Conservation (phyloP, 495 filamentous ascomycete species). For the Xanthoparmelia taractica region DNA sequence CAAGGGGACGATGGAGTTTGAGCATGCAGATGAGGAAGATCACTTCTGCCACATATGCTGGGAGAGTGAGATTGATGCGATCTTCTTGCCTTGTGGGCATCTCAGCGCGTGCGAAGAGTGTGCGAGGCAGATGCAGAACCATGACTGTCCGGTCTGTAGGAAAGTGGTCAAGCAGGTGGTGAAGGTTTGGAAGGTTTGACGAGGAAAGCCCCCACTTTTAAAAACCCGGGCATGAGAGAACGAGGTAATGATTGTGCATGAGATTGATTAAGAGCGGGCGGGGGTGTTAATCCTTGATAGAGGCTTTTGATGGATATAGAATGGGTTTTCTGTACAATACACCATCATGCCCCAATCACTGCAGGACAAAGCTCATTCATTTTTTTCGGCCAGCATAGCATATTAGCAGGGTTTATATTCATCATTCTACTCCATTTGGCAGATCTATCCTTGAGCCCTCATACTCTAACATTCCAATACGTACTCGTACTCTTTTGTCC, state of each 20-base stretch:
- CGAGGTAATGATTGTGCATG: not conserved
- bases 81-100: constrained; percentile 61
- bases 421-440: not conserved
- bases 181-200: constrained; percentile 45
- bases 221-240: not conserved
- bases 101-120: constrained; percentile 57
- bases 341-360: not conserved
- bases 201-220: not conserved
- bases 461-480: not conserved
- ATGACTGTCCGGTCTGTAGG: constrained; percentile 57
- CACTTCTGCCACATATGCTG: constrained; percentile 59
- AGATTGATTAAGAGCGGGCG: constrained; percentile 1
- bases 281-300: not conserved
- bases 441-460: not conserved
- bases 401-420: not conserved
- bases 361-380: not conserved
- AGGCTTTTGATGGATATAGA: constrained; percentile 1
- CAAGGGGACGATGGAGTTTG: constrained; percentile 55
- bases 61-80: constrained; percentile 52
- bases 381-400: not conserved
- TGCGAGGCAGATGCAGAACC: constrained; percentile 54
- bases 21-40: constrained; percentile 56
- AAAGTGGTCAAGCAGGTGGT: constrained; percentile 51
- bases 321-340: not conserved
- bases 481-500: not conserved